phyloP scores from a whole-genome alignment of 1,284 basidiomycete genomes.

The Anthracocystis walkeri region DNA sequence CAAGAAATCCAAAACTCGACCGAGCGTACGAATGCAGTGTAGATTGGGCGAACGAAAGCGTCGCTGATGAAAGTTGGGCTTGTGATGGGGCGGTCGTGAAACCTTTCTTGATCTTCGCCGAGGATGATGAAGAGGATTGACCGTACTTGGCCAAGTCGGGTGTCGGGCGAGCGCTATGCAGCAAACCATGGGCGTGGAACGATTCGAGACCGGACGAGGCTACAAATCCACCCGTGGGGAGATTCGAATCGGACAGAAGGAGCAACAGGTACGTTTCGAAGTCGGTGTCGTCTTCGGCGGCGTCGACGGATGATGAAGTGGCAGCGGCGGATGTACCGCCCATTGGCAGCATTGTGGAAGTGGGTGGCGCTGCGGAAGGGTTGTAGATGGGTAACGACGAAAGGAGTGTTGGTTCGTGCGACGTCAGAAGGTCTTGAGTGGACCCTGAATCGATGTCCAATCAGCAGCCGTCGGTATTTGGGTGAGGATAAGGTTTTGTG shows the following conservation, averaged over 20 bases:
- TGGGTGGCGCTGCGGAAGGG: not conserved
- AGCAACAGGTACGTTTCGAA: conserved; percentile 61
- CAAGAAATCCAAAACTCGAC: conserved; percentile 81
- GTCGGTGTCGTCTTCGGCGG: conserved; percentile 11
- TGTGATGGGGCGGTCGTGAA: conserved; percentile 31
- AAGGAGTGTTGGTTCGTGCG: not conserved
- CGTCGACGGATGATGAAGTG: not conserved
- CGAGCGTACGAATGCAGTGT: conserved; percentile 80
- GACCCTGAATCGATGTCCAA: conserved; percentile 1
- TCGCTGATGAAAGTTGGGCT: conserved; percentile 44
- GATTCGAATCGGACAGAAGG: conserved; percentile 65
- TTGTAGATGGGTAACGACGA: not conserved
- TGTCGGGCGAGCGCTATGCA: conserved; percentile 31
- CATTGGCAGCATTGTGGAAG: not conserved
- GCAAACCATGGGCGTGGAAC: conserved; percentile 85
- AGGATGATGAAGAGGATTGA: not conserved
- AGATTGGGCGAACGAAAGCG: conserved; percentile 76
- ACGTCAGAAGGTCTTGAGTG: not conserved
- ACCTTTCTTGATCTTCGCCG: not conserved
- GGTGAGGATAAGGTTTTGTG: not conserved
- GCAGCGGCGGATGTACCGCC: not conserved
- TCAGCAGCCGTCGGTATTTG: not conserved
- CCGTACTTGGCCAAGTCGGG: not conserved
- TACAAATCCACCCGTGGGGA: conserved; percentile 80
- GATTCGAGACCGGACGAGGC: conserved; percentile 93